Evolutionary conservation across 495 filamentous ascomycete genomes (phyloP), one percentile per base, ranked within the genome.

Genomic region (Podospora fimiseda): DNA sequence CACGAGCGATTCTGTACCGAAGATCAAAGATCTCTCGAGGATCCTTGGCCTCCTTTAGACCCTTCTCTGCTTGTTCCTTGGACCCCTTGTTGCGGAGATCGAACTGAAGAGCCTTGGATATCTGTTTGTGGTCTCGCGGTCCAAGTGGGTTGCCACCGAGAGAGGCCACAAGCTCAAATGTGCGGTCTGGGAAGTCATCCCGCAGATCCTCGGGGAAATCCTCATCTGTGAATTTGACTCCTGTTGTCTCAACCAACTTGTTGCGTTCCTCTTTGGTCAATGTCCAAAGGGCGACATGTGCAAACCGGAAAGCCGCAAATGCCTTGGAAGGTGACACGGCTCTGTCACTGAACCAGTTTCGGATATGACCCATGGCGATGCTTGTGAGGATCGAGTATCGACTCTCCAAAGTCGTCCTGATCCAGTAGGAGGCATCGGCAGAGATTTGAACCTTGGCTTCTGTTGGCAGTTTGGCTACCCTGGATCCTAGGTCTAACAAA

Each of bases 21-120:
- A 47, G 44, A 24, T 47, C 44, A 16, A 47, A 47, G 22, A 47
- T 47, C 22, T 47, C 44, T 1, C 44, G 20, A 9, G 44, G 23
- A 9, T 33, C 24, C 23, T 47, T 47, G 44, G 44, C 44, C 9
- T 30, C 13, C 15, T 33, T 33, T 1, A 47, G 44, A 14, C 44
- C 44, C 20, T 47, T 47, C 15, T 47, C 44, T 27, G 44, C 44
- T 9, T 23, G 21, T 14, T 15, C 14, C n/a, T 47, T 20, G 21
- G 44, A 23, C 22, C 44, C 44, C 23, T 16, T 47, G 23, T 47
- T 47, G 9, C 44, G 44, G 23, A 47, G 21, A n/a, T 47, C 44
- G 22, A 23, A 47, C 21, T 47, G 44, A 1, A 47, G 13, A n/a
- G 44, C 44, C 16, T 47, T 47, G 44, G 44, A 47, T 9, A 47